Conservation (phyloP, 352 stramenopile genomes). For the Globisporangium irregulare region DNA sequence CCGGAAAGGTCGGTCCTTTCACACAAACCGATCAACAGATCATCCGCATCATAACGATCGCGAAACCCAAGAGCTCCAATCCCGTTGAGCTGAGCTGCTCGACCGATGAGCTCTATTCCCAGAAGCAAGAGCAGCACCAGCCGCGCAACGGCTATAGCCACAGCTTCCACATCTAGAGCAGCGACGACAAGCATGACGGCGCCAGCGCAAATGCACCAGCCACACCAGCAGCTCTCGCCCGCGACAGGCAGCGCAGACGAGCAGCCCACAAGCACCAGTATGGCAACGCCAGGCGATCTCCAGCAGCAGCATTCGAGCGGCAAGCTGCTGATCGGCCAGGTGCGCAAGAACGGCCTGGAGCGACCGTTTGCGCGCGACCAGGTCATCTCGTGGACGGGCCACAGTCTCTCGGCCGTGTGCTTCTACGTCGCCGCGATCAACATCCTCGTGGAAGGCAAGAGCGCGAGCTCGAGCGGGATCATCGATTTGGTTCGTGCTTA, state of each 20-base stretch:
- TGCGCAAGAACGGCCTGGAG: slow-evolving; percentile 71
- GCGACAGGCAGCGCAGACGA: background rate
- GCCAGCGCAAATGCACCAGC: slow-evolving; percentile 1
- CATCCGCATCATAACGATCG: slow-evolving; percentile 4
- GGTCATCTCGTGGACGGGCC: slow-evolving; percentile 66
- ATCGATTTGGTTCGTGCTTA: slow-evolving; percentile 15
- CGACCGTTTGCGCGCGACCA: slow-evolving; percentile 75
- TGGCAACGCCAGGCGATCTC: background rate
- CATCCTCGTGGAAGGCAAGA: slow-evolving; percentile 18
- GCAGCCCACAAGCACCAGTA: background rate
- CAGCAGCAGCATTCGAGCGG: slow-evolving; percentile 1
- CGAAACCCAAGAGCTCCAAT: slow-evolving; percentile 6
- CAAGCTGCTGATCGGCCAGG: slow-evolving; percentile 28
- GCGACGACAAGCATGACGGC: background rate
- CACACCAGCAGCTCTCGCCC: background rate
- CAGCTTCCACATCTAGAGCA: background rate
- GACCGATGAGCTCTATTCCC: slow-evolving; percentile 5
- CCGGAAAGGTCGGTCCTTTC: background rate
- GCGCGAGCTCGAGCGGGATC: slow-evolving; percentile 3
- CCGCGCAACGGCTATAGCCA: background rate
- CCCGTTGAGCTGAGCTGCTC: background rate
- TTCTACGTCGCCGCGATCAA: slow-evolving; percentile 51
- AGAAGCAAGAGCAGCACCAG: background rate
- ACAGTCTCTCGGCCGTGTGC: slow-evolving; percentile 56
- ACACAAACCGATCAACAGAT: background rate